Evolutionary conservation across 1,284 basidiomycete genomes (phyloP).

Genomic region (Porogramme epimiltina): DNA sequence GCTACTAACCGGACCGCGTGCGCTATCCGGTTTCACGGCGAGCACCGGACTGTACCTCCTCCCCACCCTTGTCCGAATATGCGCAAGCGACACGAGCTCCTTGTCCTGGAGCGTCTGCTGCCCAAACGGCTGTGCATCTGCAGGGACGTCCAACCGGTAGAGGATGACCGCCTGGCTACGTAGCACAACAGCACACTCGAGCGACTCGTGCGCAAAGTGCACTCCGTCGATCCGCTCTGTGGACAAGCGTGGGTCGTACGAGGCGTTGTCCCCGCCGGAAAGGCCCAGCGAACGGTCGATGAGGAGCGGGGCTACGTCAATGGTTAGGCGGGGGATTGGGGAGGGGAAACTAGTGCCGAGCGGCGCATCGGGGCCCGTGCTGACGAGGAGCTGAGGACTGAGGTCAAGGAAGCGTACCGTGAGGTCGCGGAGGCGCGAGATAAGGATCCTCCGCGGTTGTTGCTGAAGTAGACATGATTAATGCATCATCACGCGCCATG

Average conservation of each 20-base stretch:
- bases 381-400: constrained; percentile 66
- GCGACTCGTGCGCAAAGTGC: constrained; percentile 62
- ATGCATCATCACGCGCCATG: background rate
- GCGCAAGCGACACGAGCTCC: constrained; percentile 51
- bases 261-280: constrained; percentile 30
- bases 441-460: constrained; percentile 69
- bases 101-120: constrained; percentile 36
- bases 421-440: constrained; percentile 67
- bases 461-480: constrained; percentile 37
- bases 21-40: constrained; percentile 51
- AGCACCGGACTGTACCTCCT: constrained; percentile 63
- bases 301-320: constrained; percentile 56
- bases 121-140: constrained; percentile 19
- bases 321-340: constrained; percentile 61
- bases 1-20: constrained; percentile 47
- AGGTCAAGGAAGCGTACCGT: constrained; percentile 70
- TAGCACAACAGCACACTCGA: constrained; percentile 68
- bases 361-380: constrained; percentile 39
- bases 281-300: constrained; percentile 43
- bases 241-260: constrained; percentile 4
- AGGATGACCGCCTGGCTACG: constrained; percentile 69
- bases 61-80: constrained; percentile 41
- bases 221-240: constrained; percentile 51
- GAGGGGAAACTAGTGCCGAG: constrained; percentile 62
- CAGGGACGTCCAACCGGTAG: constrained; percentile 49